phyloP scores from a whole-genome alignment of 345 rosid genomes.

The Zanthoxylum bungeanum region DNA sequence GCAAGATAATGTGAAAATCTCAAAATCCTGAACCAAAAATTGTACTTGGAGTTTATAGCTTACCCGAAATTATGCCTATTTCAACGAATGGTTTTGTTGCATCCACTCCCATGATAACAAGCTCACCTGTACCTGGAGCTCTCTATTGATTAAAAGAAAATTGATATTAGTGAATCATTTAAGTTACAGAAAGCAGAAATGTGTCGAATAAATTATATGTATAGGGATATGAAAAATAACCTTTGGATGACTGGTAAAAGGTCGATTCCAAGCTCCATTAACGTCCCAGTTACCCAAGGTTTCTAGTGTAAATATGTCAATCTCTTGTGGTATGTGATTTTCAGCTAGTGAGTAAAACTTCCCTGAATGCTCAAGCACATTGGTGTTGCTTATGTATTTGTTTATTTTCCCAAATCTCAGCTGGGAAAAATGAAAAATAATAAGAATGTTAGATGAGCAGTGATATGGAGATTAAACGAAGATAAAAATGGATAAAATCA shows the following conservation, averaged over 20 bases:
- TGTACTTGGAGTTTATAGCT: background rate
- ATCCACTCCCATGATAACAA: slow-evolving; percentile 32
- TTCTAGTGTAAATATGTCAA: slow-evolving; percentile 27
- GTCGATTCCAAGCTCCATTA: slow-evolving; percentile 34
- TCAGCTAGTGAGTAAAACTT: slow-evolving; percentile 33
- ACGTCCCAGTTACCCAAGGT: slow-evolving; percentile 35
- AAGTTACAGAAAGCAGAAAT: background rate
- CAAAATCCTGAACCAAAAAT: background rate
- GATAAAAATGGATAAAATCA: too few relatives aligned
- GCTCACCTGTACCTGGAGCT: slow-evolving; percentile 34
- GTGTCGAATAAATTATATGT: background rate
- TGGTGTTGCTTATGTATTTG: slow-evolving; percentile 38
- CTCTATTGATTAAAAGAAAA: too few relatives aligned
- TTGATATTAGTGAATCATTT: background rate
- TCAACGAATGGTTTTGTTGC: slow-evolving; percentile 33
- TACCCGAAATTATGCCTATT: slow-evolving; percentile 40
- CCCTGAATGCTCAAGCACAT: slow-evolving; percentile 36
- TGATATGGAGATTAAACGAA: too few relatives aligned
- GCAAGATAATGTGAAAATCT: background rate
- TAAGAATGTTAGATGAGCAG: too few relatives aligned
- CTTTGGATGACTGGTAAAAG: slow-evolving; percentile 49
- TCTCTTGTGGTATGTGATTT: slow-evolving; percentile 40
- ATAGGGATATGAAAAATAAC: slow-evolving; percentile 11
- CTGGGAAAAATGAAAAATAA: slow-evolving; percentile 6
- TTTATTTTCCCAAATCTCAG: slow-evolving; percentile 34